Evolutionary conservation across 495 filamentous ascomycete species (phyloP).

Genomic region (Penicillium pulvis): DNA sequence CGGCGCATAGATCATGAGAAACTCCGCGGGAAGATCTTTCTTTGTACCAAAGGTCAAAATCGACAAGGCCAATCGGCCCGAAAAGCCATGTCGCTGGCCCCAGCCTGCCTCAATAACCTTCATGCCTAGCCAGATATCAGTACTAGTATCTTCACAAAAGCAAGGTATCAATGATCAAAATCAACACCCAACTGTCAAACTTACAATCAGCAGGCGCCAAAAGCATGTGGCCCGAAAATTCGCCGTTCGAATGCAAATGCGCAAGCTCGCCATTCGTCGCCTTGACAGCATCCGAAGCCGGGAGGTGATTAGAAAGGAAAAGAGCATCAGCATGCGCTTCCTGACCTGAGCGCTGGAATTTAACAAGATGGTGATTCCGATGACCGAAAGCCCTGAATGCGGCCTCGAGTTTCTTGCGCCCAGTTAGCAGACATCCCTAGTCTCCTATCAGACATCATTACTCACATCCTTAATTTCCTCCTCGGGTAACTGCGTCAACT

Average conservation of each 20-base stretch:
- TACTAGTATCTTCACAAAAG: neutral
- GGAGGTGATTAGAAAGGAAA: slow-evolving; percentile 29
- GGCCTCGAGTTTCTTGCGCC: slow-evolving; percentile 30
- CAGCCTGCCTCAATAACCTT: slow-evolving; percentile 77
- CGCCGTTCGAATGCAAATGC: slow-evolving; percentile 68
- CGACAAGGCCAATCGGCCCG: slow-evolving; percentile 49
- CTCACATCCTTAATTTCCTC: slow-evolving; percentile 34
- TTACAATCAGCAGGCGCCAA: slow-evolving; percentile 72
- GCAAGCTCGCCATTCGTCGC: slow-evolving; percentile 65
- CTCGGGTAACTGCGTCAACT: slow-evolving; percentile 31
- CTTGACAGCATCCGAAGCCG: slow-evolving; percentile 18
- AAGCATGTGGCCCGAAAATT: slow-evolving; percentile 74
- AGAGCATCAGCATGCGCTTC: slow-evolving; percentile 36
- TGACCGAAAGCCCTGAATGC: slow-evolving; percentile 27
- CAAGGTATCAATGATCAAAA: neutral
- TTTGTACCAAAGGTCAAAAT: slow-evolving; percentile 47
- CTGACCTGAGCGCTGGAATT: slow-evolving; percentile 26
- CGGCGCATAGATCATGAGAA: slow-evolving; percentile 84
- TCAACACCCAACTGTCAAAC: neutral
- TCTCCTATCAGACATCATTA: neutral
- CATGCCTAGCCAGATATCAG: slow-evolving; percentile 47
- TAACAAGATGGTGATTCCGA: slow-evolving; percentile 37
- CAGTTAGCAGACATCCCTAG: neutral
- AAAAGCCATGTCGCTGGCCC: slow-evolving; percentile 87
- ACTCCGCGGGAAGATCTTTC: slow-evolving; percentile 55